Evolutionary conservation across 1,284 basidiomycete species (phyloP).

Genomic region (Pulveroboletus sp.): DNA sequence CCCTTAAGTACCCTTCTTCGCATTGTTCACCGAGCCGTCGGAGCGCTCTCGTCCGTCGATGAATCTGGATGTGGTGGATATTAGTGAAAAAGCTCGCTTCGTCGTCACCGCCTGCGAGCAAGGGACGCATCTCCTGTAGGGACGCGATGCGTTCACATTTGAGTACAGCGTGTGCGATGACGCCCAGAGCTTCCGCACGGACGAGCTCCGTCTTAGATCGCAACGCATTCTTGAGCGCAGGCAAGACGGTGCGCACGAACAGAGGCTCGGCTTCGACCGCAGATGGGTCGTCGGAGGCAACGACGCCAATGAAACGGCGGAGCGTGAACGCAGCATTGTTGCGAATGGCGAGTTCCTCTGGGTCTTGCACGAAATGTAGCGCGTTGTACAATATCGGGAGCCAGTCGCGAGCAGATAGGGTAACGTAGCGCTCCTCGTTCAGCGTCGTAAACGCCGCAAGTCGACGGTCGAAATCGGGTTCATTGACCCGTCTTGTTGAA

Average conservation of each 20-base stretch:
- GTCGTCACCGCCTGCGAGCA: slow-evolving; percentile 89
- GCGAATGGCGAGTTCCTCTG: slow-evolving; percentile 86
- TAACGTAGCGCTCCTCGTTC: slow-evolving; percentile 61
- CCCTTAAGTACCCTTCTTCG: slow-evolving; percentile 69
- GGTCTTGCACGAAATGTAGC: slow-evolving; percentile 87
- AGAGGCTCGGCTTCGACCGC: slow-evolving; percentile 44
- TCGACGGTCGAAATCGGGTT: slow-evolving; percentile 92
- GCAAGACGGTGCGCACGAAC: slow-evolving; percentile 72
- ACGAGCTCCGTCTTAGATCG: slow-evolving; percentile 85
- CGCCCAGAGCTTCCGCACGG: slow-evolving; percentile 82
- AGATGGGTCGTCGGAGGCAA: slow-evolving; percentile 29
- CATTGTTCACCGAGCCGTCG: slow-evolving; percentile 83
- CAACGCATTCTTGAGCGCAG: slow-evolving; percentile 82
- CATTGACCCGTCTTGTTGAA: slow-evolving; percentile 80
- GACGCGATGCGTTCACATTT: slow-evolving; percentile 62
- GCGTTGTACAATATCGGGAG: slow-evolving; percentile 83
- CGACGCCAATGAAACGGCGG: slow-evolving; percentile 73
- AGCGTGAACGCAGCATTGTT: slow-evolving; percentile 80
- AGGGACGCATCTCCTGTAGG: slow-evolving; percentile 77
- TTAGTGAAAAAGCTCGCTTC: slow-evolving; percentile 99
- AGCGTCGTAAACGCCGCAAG: slow-evolving; percentile 77
- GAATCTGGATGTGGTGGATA: slow-evolving; percentile 91
- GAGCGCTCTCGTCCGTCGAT: slow-evolving; percentile 88
- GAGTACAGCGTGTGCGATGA: slow-evolving; percentile 77
- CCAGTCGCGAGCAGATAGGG: slow-evolving; percentile 70